These are phyloP conservation scores for Fusarium continuum DNA, from an alignment of 2,329 filamentous ascomycete species.

Conservation along the genomic window DNA sequence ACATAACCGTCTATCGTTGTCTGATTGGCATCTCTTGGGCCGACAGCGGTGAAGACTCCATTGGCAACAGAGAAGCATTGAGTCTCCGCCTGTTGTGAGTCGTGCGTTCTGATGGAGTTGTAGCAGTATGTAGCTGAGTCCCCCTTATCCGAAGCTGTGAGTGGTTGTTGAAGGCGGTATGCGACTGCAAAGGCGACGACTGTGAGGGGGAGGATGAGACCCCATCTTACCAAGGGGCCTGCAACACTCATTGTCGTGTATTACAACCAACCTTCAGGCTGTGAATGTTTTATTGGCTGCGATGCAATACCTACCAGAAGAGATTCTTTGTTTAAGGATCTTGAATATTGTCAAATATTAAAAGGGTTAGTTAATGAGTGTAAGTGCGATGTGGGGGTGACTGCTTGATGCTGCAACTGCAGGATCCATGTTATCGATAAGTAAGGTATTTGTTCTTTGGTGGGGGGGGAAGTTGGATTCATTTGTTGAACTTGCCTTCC, in stretches of 20 bases:
- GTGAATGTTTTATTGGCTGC: no score
- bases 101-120: slow-evolving; percentile 50
- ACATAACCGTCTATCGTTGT: slow-evolving; percentile 57
- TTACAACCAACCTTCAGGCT: no score
- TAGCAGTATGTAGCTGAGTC: slow-evolving; percentile 51
- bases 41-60: slow-evolving; percentile 62
- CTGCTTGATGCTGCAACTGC: slow-evolving; percentile 5
- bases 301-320: no score
- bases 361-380: neutral
- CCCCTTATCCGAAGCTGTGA: slow-evolving; percentile 11
- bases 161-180: slow-evolving; percentile 43
- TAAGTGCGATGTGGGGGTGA: slow-evolving; percentile 7
- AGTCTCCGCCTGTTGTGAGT: slow-evolving; percentile 49
- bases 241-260: slow-evolving; percentile 21
- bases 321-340: neutral
- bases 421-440: slow-evolving; percentile 33
- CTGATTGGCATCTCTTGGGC: slow-evolving; percentile 46
- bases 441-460: slow-evolving; percentile 20
- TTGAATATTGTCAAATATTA: neutral
- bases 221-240: slow-evolving; percentile 42
- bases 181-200: slow-evolving; percentile 49
- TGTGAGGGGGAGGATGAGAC: slow-evolving; percentile 43
- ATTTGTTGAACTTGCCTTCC: neutral
- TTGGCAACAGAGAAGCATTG: slow-evolving; percentile 66
- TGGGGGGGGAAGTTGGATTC: slow-evolving; percentile 14